Percentiles rank a stretch among this genome's conserved stretches.
Conservation (phyloP, 257 asterid species). For the Craterostigma plantagineum region DNA sequence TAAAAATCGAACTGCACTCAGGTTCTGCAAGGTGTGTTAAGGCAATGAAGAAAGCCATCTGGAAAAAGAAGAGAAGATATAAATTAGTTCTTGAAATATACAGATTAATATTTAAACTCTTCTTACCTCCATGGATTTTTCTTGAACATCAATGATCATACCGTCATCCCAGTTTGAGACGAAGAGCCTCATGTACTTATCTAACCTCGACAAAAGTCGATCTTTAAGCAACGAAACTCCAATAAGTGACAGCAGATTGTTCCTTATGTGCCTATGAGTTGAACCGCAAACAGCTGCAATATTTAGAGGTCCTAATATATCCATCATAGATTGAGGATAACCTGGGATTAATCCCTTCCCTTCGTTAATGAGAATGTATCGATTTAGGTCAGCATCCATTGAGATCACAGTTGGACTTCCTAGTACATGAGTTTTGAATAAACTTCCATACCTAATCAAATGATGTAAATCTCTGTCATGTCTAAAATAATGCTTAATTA, state of each 20-base stretch:
- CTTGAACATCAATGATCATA: slow-evolving; percentile 39
- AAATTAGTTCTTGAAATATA: no score
- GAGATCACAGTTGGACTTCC: slow-evolving; percentile 76
- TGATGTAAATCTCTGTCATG: no score
- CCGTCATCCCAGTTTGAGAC: slow-evolving; percentile 31
- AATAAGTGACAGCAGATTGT: slow-evolving; percentile 44
- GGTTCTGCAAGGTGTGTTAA: no score
- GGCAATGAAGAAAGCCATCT: no score
- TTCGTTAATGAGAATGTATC: slow-evolving; percentile 56
- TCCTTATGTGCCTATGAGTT: slow-evolving; percentile 41
- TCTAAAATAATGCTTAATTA: no score
- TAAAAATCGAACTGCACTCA: no score
- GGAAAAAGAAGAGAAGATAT: no score
- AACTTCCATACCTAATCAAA: slow-evolving; percentile 42
- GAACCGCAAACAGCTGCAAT: slow-evolving; percentile 64
- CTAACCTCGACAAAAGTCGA: slow-evolving; percentile 30
- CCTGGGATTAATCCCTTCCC: slow-evolving; percentile 72
- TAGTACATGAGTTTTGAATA: slow-evolving; percentile 71
- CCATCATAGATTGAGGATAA: slow-evolving; percentile 78
- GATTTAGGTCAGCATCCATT: slow-evolving; percentile 67
- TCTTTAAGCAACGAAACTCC: slow-evolving; percentile 34
- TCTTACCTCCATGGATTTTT: slow-evolving; percentile 50
- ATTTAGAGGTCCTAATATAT: slow-evolving; percentile 45
- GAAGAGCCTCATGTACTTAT: slow-evolving; percentile 33
- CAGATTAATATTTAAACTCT: no score